Evolutionary conservation across 2,329 filamentous ascomycete species (phyloP).

Genomic region (Penicillium decumbens): DNA sequence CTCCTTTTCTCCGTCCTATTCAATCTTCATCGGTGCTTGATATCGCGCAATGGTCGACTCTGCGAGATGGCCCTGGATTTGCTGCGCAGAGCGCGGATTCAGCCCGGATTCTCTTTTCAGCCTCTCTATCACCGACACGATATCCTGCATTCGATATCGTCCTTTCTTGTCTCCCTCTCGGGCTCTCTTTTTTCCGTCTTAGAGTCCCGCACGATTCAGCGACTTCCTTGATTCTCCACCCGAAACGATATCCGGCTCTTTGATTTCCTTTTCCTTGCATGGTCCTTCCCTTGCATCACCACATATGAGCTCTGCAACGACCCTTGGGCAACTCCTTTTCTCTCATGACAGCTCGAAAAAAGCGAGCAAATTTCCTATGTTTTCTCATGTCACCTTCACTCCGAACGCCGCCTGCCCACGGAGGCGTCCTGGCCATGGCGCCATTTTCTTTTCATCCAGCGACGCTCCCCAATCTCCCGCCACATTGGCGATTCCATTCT

Average conservation of each 20-base stretch:
- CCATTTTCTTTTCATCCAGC: background rate
- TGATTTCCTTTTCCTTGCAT: slow-evolving; percentile 4
- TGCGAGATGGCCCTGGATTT: slow-evolving; percentile 4
- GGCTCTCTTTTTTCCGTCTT: slow-evolving; percentile 3
- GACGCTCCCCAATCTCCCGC: slow-evolving; percentile 23
- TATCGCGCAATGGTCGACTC: slow-evolving; percentile 10
- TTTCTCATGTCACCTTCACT: slow-evolving; percentile 7
- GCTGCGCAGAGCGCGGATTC: slow-evolving; percentile 9
- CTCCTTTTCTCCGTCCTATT: slow-evolving; percentile 12
- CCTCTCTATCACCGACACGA: slow-evolving; percentile 9
- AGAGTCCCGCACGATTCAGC: slow-evolving; percentile 12
- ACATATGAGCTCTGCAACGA: slow-evolving; percentile 21
- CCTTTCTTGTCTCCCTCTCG: slow-evolving; percentile 14
- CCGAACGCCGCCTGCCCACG: slow-evolving; percentile 1
- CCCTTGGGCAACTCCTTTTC: slow-evolving; percentile 9
- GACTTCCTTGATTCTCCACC: slow-evolving; percentile 7
- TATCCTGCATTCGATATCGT: slow-evolving; percentile 17
- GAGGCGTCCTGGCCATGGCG: slow-evolving; percentile 2
- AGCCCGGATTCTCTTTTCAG: slow-evolving; percentile 2
- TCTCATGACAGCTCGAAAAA: slow-evolving; percentile 9
- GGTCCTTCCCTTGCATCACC: slow-evolving; percentile 14
- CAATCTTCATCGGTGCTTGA: slow-evolving; percentile 3
- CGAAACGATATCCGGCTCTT: slow-evolving; percentile 10
- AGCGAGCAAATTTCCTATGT: slow-evolving; percentile 14
- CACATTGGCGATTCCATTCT: slow-evolving; percentile 23